Percentiles rank a stretch among this genome's conserved stretches.
phyloP scores from a whole-genome alignment of 2,329 filamentous ascomycete genomes.

The Onygenales sp. region DNA sequence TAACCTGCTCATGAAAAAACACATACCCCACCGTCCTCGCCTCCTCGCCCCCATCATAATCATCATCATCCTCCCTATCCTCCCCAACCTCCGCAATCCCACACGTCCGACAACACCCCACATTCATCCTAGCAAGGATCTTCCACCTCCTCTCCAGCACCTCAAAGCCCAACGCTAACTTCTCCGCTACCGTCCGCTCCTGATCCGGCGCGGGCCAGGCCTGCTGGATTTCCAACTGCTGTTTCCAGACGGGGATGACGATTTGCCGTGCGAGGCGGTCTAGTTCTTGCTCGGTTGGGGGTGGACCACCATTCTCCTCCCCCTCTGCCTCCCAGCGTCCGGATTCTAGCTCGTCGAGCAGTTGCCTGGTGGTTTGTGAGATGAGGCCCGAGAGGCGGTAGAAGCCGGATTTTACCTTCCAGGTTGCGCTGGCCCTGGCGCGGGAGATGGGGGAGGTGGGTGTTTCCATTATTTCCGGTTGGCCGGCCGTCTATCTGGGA shows the following conservation, averaged over 20 bases:
- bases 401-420: not conserved
- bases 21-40: not conserved
- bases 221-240: not conserved
- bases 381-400: not conserved
- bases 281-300: not conserved
- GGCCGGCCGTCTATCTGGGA: no score
- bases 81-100: not conserved
- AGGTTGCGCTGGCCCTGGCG: not conserved
- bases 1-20: not conserved
- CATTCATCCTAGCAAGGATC: not conserved
- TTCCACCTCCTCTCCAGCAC: not conserved
- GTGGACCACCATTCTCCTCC: not conserved
- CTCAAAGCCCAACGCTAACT: not conserved
- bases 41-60: not conserved
- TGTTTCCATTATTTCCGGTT: no score
- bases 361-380: no score
- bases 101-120: not conserved
- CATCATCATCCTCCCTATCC: not conserved
- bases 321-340: not conserved
- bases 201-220: not conserved
- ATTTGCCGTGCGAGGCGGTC: not conserved
- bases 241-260: not conserved
- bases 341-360: no score
- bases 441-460: no score
- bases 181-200: not conserved